Evolutionary conservation across 176 grass and related monocot genomes (phyloP), one percentile per base, ranked within the genome.

Genomic region (Chloris gayana): DNA sequence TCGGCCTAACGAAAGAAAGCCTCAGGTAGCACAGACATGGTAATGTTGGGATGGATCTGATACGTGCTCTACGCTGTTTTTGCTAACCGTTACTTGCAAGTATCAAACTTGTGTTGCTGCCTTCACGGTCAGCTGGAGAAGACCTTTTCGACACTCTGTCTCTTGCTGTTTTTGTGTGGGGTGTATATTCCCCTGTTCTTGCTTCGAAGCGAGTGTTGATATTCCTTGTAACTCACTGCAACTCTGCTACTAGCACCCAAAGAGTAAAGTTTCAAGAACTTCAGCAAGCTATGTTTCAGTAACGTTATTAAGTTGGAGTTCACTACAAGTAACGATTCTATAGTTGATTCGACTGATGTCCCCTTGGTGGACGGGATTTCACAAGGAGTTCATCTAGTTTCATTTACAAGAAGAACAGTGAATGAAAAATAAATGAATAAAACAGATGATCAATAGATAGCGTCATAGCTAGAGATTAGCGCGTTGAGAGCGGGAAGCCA

Each of bases 401-500:
- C 32, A 57, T 57, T 50, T 49, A 76, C 75, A 80, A 68, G 18
- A 8, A 4, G 9, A 54, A 64, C 22, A 25, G 33, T 4, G 58
- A 27, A 69, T 18, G 59, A 15, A 25, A 29, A 61, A 29, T 13
- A 29, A 61, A 30, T 0, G 14, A 18, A 42, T 17, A 38, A 72
- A 51, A 15, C 17, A 45, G 22, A 22, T 47, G 3, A 9, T n/a
- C n/a, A n/a, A n/a, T 5, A 5, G 26, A 0, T 24, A 14, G 4
- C 24, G 49, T 21, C 49, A 4, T 18, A 19, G 5, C 11, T 4
- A 19, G 9, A 19, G 21, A 66, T 87, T 7, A 97, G 33, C 73
- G 87, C 27, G 72, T 33, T 0, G 89, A 90, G 15, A 94, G 87
- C 0, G 92, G 95, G 47, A 94, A 94, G 32, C 92, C 95, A 50